Evolutionary conservation across 83 land plant species (phyloP).

Genomic region (Thuja plicata): DNA sequence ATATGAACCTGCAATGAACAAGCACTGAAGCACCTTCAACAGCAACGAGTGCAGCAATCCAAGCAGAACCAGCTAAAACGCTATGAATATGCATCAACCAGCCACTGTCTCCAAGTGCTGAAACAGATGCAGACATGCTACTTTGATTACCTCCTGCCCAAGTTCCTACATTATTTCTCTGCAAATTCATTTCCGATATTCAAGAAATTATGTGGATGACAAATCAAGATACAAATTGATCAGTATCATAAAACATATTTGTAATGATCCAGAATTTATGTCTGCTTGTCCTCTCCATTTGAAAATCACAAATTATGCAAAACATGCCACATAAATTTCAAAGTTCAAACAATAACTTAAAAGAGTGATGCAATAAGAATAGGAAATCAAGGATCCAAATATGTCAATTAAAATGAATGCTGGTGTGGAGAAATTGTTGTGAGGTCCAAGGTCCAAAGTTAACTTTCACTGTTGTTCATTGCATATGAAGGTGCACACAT

Average conservation of each 20-base stretch:
- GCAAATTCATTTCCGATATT: conserved; percentile 15
- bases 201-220: not conserved
- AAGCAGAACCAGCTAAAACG: conserved; percentile 89
- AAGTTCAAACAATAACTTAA: not conserved
- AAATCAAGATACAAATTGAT: not conserved
- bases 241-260: not conserved
- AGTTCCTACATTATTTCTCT: conserved; percentile 93
- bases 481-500: not conserved
- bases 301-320: not conserved
- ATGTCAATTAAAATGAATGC: not conserved
- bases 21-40: conserved; percentile 90
- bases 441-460: not conserved
- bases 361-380: not conserved
- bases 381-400: not conserved
- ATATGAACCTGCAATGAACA: conserved; percentile 91
- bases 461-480: not conserved
- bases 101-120: conserved; percentile 95
- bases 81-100: conserved; percentile 93
- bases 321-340: not conserved
- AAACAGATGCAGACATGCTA: conserved; percentile 92
- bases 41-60: conserved; percentile 95
- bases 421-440: not conserved
- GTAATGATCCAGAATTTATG: not conserved
- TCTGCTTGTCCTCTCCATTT: not conserved
- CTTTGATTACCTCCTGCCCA: conserved; percentile 94